Base-by-base conservation (phyloP, 2,329 filamentous ascomycete genomes). In the Madurella mycetomatis region DNA sequence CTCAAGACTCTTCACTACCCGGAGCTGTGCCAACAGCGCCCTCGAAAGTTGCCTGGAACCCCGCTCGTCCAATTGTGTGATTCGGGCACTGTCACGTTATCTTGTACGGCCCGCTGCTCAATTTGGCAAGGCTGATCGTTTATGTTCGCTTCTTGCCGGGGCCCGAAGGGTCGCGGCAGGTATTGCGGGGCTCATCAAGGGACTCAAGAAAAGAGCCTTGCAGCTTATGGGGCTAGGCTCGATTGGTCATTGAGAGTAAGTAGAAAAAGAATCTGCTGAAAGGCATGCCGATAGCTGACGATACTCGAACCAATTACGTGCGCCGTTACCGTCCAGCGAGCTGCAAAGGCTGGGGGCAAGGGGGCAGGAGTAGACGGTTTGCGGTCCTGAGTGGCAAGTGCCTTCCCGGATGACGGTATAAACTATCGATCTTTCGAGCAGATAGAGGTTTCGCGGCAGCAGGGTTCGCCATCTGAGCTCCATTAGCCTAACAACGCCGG, bases 401-500 rank as follows among this genome's bases (percentile, higher is more conserved):
- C 25, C 25, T 7, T 25, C 25, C 25, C 25, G 25, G 25, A 25
- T 7, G 25, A 25, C 25, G 3, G 25, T 46, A 9, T 15, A 9
- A 46, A 31, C 34, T 37, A 37, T 37, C 34, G 9, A 37, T 9
- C 34, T 15, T 37, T 37, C 11, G 13, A 37, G 9, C 13, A 11
- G 9, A 15, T 25, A 19, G 7, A 18, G 39, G 11, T 5, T 34
- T 37, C 15, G 43, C 25, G 16, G 43, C 43, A 30, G 43, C 9
- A 37, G 18, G 37, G 16, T 40, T 19, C 50, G 49, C 56, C 52
- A 52, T 56, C 59, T 60, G 47, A 49, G 56, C 49, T 41, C 46
- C 55, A 61, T 61, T 60, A 62, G 59, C 55, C 51, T 54, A 59
- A 54, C 54, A 57, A 59, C 50, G 30, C 54, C 46, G 31, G 41